Conservation (phyloP, 179 eudicot species). For the Drosera spatulata region DNA sequence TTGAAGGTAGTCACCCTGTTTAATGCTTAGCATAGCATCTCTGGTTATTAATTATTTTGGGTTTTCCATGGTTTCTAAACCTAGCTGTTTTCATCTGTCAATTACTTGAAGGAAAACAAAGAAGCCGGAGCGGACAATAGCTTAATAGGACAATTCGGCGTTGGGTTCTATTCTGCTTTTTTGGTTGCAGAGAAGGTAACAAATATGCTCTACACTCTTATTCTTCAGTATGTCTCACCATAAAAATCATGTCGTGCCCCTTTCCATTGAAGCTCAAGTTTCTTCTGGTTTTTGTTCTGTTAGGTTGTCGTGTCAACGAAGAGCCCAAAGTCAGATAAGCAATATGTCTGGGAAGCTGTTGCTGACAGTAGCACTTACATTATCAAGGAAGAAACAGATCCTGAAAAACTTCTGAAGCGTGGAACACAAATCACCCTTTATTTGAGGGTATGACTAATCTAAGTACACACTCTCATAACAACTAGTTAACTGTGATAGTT, state of each 20-base stretch:
- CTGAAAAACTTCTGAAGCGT: slow-evolving; percentile 61
- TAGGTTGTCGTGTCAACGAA: slow-evolving; percentile 91
- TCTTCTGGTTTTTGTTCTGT: neutral
- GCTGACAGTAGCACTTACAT: slow-evolving; percentile 90
- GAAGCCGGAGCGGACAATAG: slow-evolving; percentile 81
- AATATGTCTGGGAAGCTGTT: slow-evolving; percentile 80
- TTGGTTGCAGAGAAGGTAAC: slow-evolving; percentile 89
- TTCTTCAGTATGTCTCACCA: neutral
- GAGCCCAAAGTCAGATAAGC: slow-evolving; percentile 89
- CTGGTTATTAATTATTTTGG: no score
- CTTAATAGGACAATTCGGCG: slow-evolving; percentile 98
- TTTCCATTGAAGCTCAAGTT: neutral
- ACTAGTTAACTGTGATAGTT: no score
- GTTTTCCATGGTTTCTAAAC: neutral
- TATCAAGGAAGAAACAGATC: slow-evolving; percentile 86
- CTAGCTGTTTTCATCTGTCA: no score
- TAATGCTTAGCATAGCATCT: neutral
- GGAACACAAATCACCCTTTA: slow-evolving; percentile 87
- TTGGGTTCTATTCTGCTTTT: slow-evolving; percentile 98
- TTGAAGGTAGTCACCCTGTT: slow-evolving; percentile 46
- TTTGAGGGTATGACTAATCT: slow-evolving; percentile 42
- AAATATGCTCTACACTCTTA: neutral
- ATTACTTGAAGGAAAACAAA: slow-evolving; percentile 57
- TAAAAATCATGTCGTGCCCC: no score
- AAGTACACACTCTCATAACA: no score